Base-by-base conservation (phyloP, 129 eudicot genomes). In the Glebionis coronaria region DNA sequence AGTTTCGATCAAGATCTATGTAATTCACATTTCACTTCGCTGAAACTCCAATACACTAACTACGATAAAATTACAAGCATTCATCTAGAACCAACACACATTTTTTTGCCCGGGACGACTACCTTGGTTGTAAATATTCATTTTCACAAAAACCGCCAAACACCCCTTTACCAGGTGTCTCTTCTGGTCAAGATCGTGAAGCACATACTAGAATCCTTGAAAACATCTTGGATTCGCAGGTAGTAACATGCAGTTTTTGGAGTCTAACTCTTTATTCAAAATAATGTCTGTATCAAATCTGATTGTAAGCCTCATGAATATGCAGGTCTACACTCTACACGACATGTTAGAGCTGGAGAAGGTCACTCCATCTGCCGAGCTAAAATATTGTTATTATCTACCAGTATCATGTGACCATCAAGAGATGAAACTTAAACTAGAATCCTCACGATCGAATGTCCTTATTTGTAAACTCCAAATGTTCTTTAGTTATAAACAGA, bases 141-240 rank as follows among this genome's bases (percentile, higher is more conserved):
- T n/a, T n/a, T n/a, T n/a, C n/a, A n/a, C n/a, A n/a, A n/a, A n/a
- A n/a, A n/a, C n/a, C n/a, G n/a, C n/a, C n/a, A n/a, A n/a, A n/a
- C n/a, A n/a, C n/a, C n/a, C n/a, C 49, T 59, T 45, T 71, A 69
- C 49, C 52, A 89, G 97, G 94, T 35, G 81, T 86, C 58, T 79
- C 90, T 61, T 78, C 89, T 13, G 27, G 42, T 21, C 12, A 63
- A 74, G 82, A 82, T 59, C 76, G 82, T 57, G 83, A 84, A 55
- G 72, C 79, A 69, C 87, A 82, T 29, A 64, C 87, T 51, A 68
- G 74, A 23, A 78, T 64, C 55, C 95, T 90, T 71, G 95, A 90
- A 79, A 56, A 81, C 50, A 67, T 90, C 45, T 75, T 90, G 72
- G 97, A 90, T 82, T 80, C 92, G 51, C 90, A 62, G 91, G 97